Evolutionary conservation across 2,329 filamentous ascomycete genomes (phyloP).

Genomic region (Calonectria ilicicola): DNA sequence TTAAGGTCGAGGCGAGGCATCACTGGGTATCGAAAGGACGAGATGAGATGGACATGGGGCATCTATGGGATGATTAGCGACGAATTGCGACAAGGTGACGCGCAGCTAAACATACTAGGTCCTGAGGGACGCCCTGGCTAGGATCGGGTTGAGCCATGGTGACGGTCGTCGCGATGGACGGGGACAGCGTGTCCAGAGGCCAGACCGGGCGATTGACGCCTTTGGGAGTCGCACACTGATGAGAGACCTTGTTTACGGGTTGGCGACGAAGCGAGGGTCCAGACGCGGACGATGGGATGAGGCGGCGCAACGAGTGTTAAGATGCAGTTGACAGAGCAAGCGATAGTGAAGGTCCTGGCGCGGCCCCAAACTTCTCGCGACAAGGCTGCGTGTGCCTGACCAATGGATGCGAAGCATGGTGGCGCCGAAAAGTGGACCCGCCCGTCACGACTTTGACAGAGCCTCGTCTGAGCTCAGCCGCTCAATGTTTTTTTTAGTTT

Average conservation of each 20-base stretch:
- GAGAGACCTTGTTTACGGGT: background rate
- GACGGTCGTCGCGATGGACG: constrained; percentile 37
- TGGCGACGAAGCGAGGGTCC: constrained; percentile 18
- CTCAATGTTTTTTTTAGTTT: background rate
- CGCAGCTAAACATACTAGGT: constrained; percentile 50
- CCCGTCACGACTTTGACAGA: background rate
- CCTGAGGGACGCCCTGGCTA: constrained; percentile 56
- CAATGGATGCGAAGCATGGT: constrained; percentile 38
- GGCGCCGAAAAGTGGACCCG: constrained; percentile 34
- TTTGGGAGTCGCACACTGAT: constrained; percentile 14
- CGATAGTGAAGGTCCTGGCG: constrained; percentile 33
- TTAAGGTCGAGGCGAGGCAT: constrained; percentile 78
- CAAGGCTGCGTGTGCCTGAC: constrained; percentile 44
- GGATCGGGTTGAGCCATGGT: constrained; percentile 57
- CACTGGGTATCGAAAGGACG: constrained; percentile 82
- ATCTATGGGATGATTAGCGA: constrained; percentile 64
- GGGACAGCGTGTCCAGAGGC: constrained; percentile 26
- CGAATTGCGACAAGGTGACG: constrained; percentile 5
- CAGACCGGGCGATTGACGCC: constrained; percentile 33
- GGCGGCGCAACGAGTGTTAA: constrained; percentile 38
- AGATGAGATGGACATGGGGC: constrained; percentile 90
- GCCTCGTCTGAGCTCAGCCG: background rate
- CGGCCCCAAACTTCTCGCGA: constrained; percentile 54
- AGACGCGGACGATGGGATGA: constrained; percentile 29
- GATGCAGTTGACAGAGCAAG: constrained; percentile 37